phyloP scores from a whole-genome alignment of 2,329 filamentous ascomycete genomes.

The Ophiostoma montium region DNA sequence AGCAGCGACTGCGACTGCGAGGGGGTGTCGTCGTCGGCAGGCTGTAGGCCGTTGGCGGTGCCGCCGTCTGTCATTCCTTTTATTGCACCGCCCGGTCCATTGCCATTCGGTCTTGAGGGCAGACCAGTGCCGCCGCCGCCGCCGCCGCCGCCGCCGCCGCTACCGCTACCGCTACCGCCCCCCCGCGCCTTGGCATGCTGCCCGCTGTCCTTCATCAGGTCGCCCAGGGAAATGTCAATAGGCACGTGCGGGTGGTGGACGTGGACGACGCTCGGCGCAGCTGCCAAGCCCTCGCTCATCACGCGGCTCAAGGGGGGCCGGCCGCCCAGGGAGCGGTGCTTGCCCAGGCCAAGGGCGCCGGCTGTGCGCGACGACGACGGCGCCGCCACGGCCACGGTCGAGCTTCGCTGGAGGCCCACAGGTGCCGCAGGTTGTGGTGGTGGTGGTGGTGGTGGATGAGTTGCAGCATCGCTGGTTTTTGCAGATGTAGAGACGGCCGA shows the following conservation, averaged over 20 bases:
- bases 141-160: not conserved
- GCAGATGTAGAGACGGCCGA: not conserved
- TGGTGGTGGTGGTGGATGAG: not conserved
- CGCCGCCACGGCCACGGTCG: conserved; percentile 14
- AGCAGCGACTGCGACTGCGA: conserved; percentile 14
- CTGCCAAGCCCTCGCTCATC: conserved; percentile 12
- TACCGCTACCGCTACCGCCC: conserved; percentile 6
- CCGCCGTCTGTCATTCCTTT: not conserved
- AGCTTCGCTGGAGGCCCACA: conserved; percentile 12
- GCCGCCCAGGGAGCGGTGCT: no score
- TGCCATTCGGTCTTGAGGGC: no score
- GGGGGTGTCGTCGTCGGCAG: conserved; percentile 20
- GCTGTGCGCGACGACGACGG: no score
- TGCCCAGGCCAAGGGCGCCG: no score
- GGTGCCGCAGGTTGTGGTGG: not conserved
- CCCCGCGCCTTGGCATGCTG: not conserved
- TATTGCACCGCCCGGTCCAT: not conserved
- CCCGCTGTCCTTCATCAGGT: conserved; percentile 10
- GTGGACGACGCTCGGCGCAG: conserved; percentile 6
- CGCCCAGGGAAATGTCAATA: conserved; percentile 9
- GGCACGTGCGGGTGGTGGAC: conserved; percentile 2
- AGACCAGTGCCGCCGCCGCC: not conserved
- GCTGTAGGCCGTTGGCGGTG: not conserved
- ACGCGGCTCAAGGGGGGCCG: conserved; percentile 7
- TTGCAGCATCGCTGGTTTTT: not conserved